phyloP scores from a whole-genome alignment of 352 stramenopile species.

The Globisporangium recalcitrans region DNA sequence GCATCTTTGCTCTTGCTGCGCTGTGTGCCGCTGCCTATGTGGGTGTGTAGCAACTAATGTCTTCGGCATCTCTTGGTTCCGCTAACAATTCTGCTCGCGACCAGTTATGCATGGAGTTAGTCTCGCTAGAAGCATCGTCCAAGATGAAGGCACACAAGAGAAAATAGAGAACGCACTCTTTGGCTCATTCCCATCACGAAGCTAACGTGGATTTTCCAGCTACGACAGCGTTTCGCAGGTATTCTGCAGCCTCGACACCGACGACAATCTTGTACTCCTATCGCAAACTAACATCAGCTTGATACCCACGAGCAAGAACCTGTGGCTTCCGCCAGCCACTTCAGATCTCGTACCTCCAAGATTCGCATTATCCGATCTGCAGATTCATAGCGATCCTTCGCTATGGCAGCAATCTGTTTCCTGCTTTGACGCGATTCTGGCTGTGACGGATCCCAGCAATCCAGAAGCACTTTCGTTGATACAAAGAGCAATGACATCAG shows the following conservation, averaged over 20 bases:
- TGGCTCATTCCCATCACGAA: background rate
- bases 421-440: conserved; percentile 31
- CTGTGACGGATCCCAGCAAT: conserved; percentile 19
- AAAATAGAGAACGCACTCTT: conserved; percentile 2
- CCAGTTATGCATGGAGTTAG: conserved; percentile 19
- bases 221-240: conserved; percentile 30
- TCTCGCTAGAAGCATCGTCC: conserved; percentile 16
- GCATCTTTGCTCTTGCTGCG: too few relatives aligned
- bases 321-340: background rate
- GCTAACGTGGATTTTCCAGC: conserved; percentile 21
- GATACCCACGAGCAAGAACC: background rate
- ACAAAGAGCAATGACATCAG: background rate
- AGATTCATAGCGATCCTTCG: conserved; percentile 58
- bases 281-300: background rate
- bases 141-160: conserved; percentile 9
- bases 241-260: conserved; percentile 29
- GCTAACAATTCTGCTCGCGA: background rate
- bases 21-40: too few relatives aligned
- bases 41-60: background rate
- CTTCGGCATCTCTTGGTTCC: background rate
- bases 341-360: conserved; percentile 36
- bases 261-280: conserved; percentile 47
- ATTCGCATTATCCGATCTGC: conserved; percentile 76
- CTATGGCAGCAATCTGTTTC: conserved; percentile 30
- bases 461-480: conserved; percentile 14